Conservation (phyloP, 2,329 filamentous ascomycete species). For the Aureobasidium sp. region DNA sequence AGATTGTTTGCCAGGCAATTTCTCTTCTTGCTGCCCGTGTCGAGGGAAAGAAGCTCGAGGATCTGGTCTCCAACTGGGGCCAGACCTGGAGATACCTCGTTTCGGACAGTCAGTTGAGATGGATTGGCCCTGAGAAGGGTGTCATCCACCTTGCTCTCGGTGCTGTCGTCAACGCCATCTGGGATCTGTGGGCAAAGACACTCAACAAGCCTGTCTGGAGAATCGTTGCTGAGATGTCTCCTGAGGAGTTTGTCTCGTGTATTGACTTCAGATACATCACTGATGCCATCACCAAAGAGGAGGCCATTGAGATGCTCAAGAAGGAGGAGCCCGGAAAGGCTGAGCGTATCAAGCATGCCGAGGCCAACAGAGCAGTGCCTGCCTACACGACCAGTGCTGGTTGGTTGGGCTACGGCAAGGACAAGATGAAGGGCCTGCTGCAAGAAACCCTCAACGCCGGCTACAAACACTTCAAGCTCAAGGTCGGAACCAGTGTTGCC, state of each 20-base stretch:
- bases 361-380: conserved; percentile 68
- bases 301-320: conserved; percentile 66
- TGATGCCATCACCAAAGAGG: conserved; percentile 81
- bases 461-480: conserved; percentile 84
- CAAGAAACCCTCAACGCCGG: conserved; percentile 68
- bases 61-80: conserved; percentile 74
- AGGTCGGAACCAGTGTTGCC: conserved; percentile 69
- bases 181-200: conserved; percentile 91
- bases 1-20: conserved; percentile 84
- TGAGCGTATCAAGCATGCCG: conserved; percentile 64
- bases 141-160: conserved; percentile 89
- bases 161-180: conserved; percentile 82
- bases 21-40: conserved; percentile 69
- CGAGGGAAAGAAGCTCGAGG: conserved; percentile 66
- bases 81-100: conserved; percentile 89
- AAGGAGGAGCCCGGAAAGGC: conserved; percentile 61
- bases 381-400: conserved; percentile 87
- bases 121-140: conserved; percentile 91
- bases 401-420: conserved; percentile 85
- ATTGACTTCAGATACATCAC: conserved; percentile 95
- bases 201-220: conserved; percentile 84
- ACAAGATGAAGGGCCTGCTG: conserved; percentile 73
- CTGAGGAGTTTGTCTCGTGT: conserved; percentile 77
- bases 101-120: conserved; percentile 80
- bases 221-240: conserved; percentile 82